Percentiles rank a stretch among this genome's conserved stretches.
Evolutionary conservation across 208 protist species (phyloP).

Genomic region (Leishmania gerbilli): DNA sequence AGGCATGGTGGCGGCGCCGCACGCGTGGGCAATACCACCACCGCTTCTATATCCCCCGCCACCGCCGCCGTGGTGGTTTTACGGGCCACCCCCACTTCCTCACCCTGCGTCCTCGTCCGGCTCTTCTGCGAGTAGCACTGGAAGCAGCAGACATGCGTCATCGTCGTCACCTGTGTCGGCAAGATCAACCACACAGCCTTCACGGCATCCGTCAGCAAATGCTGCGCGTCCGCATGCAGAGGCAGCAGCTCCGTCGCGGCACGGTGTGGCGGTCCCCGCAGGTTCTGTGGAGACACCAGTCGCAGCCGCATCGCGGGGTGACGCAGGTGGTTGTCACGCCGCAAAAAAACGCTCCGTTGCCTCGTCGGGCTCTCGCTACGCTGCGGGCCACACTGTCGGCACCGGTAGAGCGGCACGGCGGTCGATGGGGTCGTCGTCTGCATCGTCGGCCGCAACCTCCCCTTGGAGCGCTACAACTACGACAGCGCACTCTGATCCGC

Average conservation of each 20-base stretch:
- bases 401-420: background rate
- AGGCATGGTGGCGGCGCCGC: background rate
- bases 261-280: background rate
- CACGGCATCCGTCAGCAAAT: background rate
- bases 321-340: background rate
- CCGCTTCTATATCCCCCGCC: constrained; percentile 15
- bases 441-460: background rate
- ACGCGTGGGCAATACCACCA: background rate
- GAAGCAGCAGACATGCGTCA: constrained; percentile 6
- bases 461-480: background rate
- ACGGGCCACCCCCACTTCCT: background rate
- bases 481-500: background rate
- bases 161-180: background rate
- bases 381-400: background rate
- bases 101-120: background rate
- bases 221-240: background rate
- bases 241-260: background rate
- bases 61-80: constrained; percentile 29
- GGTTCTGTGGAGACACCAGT: constrained; percentile 6
- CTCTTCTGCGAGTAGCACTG: background rate
- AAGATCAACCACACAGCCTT: background rate
- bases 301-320: background rate
- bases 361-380: background rate
- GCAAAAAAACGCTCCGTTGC: background rate
- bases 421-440: background rate